phyloP scores from a whole-genome alignment of 2,329 filamentous ascomycete genomes.

The Xylaria polymorpha region DNA sequence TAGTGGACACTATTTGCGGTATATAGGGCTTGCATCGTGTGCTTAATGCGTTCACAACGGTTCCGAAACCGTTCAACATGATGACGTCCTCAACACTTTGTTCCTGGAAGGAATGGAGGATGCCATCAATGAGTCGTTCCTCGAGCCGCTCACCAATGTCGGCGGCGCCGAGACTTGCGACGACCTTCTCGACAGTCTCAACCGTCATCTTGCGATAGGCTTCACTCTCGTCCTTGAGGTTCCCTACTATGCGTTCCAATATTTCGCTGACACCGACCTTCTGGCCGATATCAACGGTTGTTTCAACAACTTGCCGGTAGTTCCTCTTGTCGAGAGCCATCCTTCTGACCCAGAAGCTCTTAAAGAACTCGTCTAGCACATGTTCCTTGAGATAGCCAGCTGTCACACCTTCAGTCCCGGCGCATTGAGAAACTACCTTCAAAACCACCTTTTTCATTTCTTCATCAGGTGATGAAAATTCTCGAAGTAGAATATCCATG shows the following conservation, averaged over 20 bases:
- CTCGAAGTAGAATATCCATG: slow-evolving; percentile 96
- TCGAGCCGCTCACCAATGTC: slow-evolving; percentile 94
- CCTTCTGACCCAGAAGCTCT: slow-evolving; percentile 96
- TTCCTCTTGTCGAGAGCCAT: slow-evolving; percentile 99
- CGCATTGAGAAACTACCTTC: slow-evolving; percentile 96
- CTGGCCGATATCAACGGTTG: slow-evolving; percentile 94
- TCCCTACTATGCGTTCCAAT: slow-evolving; percentile 89
- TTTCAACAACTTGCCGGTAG: slow-evolving; percentile 97
- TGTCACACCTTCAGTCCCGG: slow-evolving; percentile 93
- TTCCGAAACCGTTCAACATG: slow-evolving; percentile 97
- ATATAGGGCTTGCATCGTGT: slow-evolving; percentile 96
- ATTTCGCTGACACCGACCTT: slow-evolving; percentile 99
- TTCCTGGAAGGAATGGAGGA: slow-evolving; percentile 96
- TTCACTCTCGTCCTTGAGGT: slow-evolving; percentile 98
- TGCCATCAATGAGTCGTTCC: slow-evolving; percentile 93
- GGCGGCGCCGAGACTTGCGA: slow-evolving; percentile 90
- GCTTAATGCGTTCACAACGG: slow-evolving; percentile 94
- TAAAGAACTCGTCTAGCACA: slow-evolving; percentile 96
- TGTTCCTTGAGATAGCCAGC: slow-evolving; percentile 95
- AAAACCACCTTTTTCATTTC: slow-evolving; percentile 99
- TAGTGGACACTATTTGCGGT: slow-evolving; percentile 95
- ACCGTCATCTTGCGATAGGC: slow-evolving; percentile 99
- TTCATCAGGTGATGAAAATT: slow-evolving; percentile 96
- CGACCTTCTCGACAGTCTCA: slow-evolving; percentile 96
- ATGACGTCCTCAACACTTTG: slow-evolving; percentile 96